Percentiles rank a stretch among this genome's conserved stretches.
Conservation (phyloP, 805 yeast genomes). For the Saturnispora kantuleensis region DNA sequence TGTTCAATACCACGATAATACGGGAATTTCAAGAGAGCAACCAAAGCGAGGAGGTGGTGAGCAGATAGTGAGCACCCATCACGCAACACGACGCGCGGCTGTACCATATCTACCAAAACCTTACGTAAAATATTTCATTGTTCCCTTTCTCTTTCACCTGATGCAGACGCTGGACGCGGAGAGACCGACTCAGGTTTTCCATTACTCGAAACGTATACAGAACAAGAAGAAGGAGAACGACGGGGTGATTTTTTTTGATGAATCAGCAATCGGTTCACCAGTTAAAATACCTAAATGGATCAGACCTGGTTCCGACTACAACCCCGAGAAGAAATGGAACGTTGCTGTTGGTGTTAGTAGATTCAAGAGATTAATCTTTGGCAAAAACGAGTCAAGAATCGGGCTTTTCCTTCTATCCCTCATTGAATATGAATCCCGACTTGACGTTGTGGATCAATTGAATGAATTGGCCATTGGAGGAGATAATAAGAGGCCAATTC, state of each 20-base stretch:
- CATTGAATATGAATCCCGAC: slow-evolving; percentile 5
- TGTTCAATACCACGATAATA: no score
- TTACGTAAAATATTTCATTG: no score
- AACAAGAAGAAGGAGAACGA: no score
- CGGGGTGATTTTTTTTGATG: background rate
- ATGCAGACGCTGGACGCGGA: background rate
- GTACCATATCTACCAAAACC: no score
- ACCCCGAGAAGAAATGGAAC: background rate
- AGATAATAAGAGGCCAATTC: slow-evolving; percentile 1
- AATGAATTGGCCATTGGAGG: no score
- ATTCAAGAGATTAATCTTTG: background rate
- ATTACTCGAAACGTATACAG: background rate
- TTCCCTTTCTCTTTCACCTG: no score
- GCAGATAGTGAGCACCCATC: no score
- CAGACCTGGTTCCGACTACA: background rate
- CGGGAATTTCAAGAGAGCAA: no score
- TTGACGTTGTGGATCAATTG: no score
- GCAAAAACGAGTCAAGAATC: slow-evolving; percentile 3
- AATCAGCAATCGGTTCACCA: background rate
- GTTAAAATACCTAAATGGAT: background rate
- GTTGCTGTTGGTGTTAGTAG: background rate
- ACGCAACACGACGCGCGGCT: no score
- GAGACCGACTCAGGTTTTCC: background rate
- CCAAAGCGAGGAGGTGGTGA: no score
- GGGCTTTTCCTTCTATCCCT: slow-evolving; percentile 2